Evolutionary conservation across 164 flowering plant species (phyloP).

Genomic region (Macadamia integrifolia): DNA sequence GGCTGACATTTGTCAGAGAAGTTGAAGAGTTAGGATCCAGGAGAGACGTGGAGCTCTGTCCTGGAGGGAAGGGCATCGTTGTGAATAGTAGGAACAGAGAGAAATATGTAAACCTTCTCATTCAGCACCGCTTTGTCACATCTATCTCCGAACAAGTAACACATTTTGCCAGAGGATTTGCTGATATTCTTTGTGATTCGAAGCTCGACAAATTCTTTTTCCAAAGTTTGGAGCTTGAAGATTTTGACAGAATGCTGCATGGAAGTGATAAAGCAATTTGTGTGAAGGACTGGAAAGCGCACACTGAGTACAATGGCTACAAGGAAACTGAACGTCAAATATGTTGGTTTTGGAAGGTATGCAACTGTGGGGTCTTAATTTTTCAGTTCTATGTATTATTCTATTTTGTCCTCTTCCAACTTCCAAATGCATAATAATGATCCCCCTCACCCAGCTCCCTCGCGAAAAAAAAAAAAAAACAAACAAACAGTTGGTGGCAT

Average conservation of each 20-base stretch:
- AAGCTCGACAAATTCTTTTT: conserved; percentile 41
- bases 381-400: too few relatives aligned
- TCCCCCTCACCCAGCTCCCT: too few relatives aligned
- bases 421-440: too few relatives aligned
- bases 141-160: conserved; percentile 57
- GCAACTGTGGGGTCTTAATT: conserved; percentile 1
- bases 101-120: conserved; percentile 64
- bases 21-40: conserved; percentile 74
- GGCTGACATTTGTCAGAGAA: conserved; percentile 79
- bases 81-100: conserved; percentile 72
- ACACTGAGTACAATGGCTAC: conserved; percentile 80
- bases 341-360: conserved; percentile 92
- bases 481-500: too few relatives aligned
- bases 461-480: too few relatives aligned
- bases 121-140: conserved; percentile 58
- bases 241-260: conserved; percentile 70
- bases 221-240: conserved; percentile 63
- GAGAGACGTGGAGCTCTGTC: conserved; percentile 64
- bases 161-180: conserved; percentile 69
- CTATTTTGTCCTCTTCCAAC: too few relatives aligned
- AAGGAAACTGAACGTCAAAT: conserved; percentile 68
- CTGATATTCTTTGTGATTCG: conserved; percentile 45
- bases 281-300: conserved; percentile 83
- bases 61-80: conserved; percentile 51
- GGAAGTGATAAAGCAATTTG: conserved; percentile 64